Evolutionary conservation across 495 filamentous ascomycete species (phyloP), one percentile per base, ranked within the genome.

Genomic region (Neurospora pannonica): DNA sequence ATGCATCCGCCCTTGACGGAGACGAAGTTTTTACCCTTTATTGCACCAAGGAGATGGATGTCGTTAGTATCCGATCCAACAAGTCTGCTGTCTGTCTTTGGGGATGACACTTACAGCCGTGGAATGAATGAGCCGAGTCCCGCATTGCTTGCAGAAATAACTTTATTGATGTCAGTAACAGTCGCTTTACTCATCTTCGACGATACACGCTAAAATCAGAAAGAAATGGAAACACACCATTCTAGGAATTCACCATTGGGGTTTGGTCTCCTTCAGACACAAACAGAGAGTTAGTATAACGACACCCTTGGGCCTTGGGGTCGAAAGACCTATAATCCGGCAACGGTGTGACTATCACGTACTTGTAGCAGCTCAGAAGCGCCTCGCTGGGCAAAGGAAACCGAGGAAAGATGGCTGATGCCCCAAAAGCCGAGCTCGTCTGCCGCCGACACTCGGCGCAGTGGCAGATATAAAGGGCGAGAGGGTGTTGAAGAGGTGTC

Each of bases 381-480:
- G 85, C 83, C 17, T 76, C 76, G 7, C 74, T 73, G 2, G 87
- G 88, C 46, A 91, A 79, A 24, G 83, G 76, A 70, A 92, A 92
- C 17, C 81, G 79, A 8, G 90, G 90, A 78, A 93, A 93, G 76
- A 90, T 89, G 72, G 90, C 90, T 36, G 87, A 89, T 70, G 89
- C 87, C 36, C 91, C 90, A 77, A 90, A 91, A n/a, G 90, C 89
- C 19, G 89, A 89, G 71, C 88, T 86, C 70, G 90, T 88, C 82
- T 93, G 91, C 72, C 87, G 86, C 38, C 87, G 88, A 80, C 91
- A 93, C 75, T 91, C 86, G 43, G 83, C 79, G 80, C 91, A 93
- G 82, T 93, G 91, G 82, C 91, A 93, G 78, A 91, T 88, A 77
- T 91, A 92, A 19, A 92, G 78, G 1, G 85, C 86, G 34, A 90